Conservation (phyloP, 208 protist species). For the Crithidia acanthocephali region DNA sequence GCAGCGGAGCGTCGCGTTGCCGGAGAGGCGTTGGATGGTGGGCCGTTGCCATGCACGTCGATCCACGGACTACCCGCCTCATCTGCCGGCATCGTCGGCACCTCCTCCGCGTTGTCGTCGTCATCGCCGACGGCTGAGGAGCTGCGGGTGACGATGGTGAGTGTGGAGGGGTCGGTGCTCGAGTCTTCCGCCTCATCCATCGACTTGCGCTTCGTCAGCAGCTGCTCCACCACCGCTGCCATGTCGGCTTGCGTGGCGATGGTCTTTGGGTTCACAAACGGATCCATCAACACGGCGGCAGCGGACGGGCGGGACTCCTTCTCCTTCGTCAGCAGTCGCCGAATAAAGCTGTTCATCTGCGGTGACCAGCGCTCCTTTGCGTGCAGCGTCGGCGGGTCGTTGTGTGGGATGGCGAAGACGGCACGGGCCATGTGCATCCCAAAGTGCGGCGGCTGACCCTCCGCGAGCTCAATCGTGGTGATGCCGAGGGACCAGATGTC, state of each 20-base stretch:
- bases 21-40: slow-evolving; percentile 6
- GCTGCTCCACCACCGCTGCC: slow-evolving; percentile 58
- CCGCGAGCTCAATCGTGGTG: slow-evolving; percentile 96
- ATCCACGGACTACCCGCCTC: slow-evolving; percentile 26
- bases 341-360: slow-evolving; percentile 85
- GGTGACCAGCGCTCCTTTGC: slow-evolving; percentile 89
- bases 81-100: slow-evolving; percentile 23
- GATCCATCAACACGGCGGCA: slow-evolving; percentile 76
- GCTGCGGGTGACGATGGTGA: slow-evolving; percentile 35
- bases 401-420: slow-evolving; percentile 77
- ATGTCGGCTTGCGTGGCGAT: slow-evolving; percentile 71
- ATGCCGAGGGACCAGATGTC: slow-evolving; percentile 97
- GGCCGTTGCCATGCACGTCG: slow-evolving; percentile 19
- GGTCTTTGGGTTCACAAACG: slow-evolving; percentile 68
- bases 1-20: slow-evolving; percentile 6
- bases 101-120: slow-evolving; percentile 25
- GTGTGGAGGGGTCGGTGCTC: slow-evolving; percentile 25
- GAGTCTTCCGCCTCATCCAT: slow-evolving; percentile 36
- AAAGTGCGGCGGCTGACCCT: slow-evolving; percentile 91
- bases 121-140: slow-evolving; percentile 24
- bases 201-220: slow-evolving; percentile 47
- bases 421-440: slow-evolving; percentile 87
- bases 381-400: slow-evolving; percentile 77
- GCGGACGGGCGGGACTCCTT: slow-evolving; percentile 73
- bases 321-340: slow-evolving; percentile 81